Percentiles rank a stretch among this genome's conserved stretches.
phyloP scores from a whole-genome alignment of 2,329 filamentous ascomycete species.

The Phialocephala subalpina region DNA sequence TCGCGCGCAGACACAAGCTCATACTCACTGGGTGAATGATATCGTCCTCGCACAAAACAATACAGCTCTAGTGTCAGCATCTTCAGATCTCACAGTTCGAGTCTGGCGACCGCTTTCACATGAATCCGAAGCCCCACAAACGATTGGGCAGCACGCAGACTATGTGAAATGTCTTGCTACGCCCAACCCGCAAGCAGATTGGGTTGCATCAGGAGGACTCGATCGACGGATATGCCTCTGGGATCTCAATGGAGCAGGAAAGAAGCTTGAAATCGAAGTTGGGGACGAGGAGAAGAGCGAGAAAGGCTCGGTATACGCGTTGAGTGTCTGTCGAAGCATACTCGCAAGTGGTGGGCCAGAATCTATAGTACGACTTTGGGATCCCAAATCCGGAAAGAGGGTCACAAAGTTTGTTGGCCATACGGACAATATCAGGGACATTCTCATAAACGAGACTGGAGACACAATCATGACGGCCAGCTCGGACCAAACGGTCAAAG shows the following conservation, averaged over 20 bases:
- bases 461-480: constrained; percentile 94
- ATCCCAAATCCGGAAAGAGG: constrained; percentile 85
- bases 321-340: constrained; percentile 81
- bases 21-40: constrained; percentile 83
- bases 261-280: constrained; percentile 86
- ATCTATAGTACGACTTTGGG: constrained; percentile 91
- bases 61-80: constrained; percentile 73
- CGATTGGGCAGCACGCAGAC: constrained; percentile 92
- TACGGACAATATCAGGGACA: constrained; percentile 91
- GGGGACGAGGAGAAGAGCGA: constrained; percentile 83
- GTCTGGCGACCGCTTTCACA: constrained; percentile 79
- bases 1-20: constrained; percentile 70
- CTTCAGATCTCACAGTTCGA: constrained; percentile 77
- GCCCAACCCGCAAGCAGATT: constrained; percentile 73
- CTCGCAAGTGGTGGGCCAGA: constrained; percentile 94
- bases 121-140: constrained; percentile 71
- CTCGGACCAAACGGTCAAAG: constrained; percentile 95
- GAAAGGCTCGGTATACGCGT: constrained; percentile 94
- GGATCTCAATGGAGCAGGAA: constrained; percentile 89
- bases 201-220: constrained; percentile 93
- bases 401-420: constrained; percentile 98
- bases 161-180: constrained; percentile 95
- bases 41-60: constrained; percentile 72
- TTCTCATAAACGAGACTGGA: constrained; percentile 86
- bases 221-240: constrained; percentile 93